phyloP scores from a whole-genome alignment of 495 filamentous ascomycete species.

The Aspergillus diversus region DNA sequence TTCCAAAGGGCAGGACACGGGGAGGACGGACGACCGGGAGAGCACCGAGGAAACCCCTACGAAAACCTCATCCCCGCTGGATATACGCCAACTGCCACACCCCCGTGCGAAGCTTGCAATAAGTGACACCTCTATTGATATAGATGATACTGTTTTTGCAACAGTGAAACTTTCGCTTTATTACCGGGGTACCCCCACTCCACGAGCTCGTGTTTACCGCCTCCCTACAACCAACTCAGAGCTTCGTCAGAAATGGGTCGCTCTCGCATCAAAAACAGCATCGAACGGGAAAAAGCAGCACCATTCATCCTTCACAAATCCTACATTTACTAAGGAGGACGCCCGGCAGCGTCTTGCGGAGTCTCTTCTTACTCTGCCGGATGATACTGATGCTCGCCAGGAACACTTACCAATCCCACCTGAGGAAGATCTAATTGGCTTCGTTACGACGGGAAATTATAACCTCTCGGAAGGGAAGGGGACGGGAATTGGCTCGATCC shows the following conservation, averaged over 20 bases:
- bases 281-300: conserved; percentile 20
- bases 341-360: conserved; percentile 56
- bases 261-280: conserved; percentile 25
- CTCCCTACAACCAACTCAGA: conserved; percentile 55
- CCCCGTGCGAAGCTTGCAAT: conserved; percentile 15
- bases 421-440: conserved; percentile 83
- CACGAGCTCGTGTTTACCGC: conserved; percentile 73
- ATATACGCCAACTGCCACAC: conserved; percentile 34
- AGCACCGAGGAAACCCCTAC: background rate
- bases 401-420: conserved; percentile 68
- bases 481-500: conserved; percentile 74
- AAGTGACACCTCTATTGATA: conserved; percentile 17
- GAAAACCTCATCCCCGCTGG: conserved; percentile 27
- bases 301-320: conserved; percentile 9
- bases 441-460: conserved; percentile 86
- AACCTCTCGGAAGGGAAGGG: conserved; percentile 77
- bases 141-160: conserved; percentile 44
- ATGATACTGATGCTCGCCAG: conserved; percentile 39
- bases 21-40: background rate
- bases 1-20: conserved; percentile 3
- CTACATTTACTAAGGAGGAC: conserved; percentile 35
- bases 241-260: conserved; percentile 60
- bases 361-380: conserved; percentile 47
- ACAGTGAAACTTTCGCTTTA: conserved; percentile 63
- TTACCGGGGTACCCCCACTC: conserved; percentile 59